These are phyloP conservation scores for Termitomyces sp. DNA, from an alignment of 768 basidiomycete genomes.

Conservation along the genomic window DNA sequence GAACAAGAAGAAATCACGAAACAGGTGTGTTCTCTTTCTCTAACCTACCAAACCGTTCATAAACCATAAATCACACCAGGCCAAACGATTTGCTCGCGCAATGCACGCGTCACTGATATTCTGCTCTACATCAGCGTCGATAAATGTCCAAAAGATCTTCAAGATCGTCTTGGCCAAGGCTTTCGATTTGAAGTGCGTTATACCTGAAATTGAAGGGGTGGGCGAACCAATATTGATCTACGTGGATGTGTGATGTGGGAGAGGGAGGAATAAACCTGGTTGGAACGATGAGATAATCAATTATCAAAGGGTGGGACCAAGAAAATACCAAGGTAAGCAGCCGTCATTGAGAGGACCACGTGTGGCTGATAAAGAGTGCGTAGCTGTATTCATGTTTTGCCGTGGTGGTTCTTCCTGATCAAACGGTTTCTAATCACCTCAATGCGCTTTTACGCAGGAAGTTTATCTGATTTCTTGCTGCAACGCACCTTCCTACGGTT, in stretches of 20 bases:
- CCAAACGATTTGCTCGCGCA: slow-evolving; percentile 96
- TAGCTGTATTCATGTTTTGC: slow-evolving; percentile 8
- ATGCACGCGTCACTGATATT: slow-evolving; percentile 99
- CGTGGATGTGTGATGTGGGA: slow-evolving; percentile 64
- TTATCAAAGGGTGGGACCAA: slow-evolving; percentile 24
- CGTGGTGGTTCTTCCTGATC: background rate
- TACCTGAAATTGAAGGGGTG: slow-evolving; percentile 95
- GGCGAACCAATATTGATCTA: slow-evolving; percentile 96
- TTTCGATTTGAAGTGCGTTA: slow-evolving; percentile 98
- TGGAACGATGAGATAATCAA: slow-evolving; percentile 12
- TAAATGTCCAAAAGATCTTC: slow-evolving; percentile 99
- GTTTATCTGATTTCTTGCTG: slow-evolving; percentile 1
- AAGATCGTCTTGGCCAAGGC: slow-evolving; percentile 97
- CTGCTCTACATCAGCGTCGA: slow-evolving; percentile 97
- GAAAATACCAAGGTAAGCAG: slow-evolving; percentile 31
- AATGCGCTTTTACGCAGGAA: background rate
- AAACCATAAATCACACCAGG: slow-evolving; percentile 43
- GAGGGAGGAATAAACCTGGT: slow-evolving; percentile 19
- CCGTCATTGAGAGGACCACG: background rate
- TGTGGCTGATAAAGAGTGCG: background rate
- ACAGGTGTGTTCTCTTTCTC: slow-evolving; percentile 54
- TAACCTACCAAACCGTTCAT: slow-evolving; percentile 6
- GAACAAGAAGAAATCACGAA: slow-evolving; percentile 99
- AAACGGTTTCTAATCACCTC: slow-evolving; percentile 4
- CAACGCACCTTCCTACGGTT: slow-evolving; percentile 8